Evolutionary conservation across 1,284 basidiomycete genomes (phyloP), one percentile per base, ranked within the genome.

Genomic region (Wallemia hederae): DNA sequence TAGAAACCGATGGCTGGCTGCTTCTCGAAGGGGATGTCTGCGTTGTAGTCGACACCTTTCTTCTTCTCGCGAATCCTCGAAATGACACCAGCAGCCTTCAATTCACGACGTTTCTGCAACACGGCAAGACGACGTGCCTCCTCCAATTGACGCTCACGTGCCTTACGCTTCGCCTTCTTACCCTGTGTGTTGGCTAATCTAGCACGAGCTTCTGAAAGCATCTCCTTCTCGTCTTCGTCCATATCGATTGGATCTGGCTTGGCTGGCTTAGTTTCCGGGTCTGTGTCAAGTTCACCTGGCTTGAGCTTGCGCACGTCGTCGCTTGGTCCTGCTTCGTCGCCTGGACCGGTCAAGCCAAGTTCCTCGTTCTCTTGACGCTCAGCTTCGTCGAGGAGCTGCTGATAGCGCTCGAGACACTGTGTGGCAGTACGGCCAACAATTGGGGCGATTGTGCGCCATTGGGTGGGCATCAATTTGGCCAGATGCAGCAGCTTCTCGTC

Each of bases 371-470:
- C 91, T 72, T 87, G 86, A 31, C 83, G 81, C 72, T 96, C 94
- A 1, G 92, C 94, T 69, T 98, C 91, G 70, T 99, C 94, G 58
- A 98, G 74, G 1, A 99, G 77, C 70, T 90, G 94, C 71, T 99
- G 94, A 71, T 99, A 99, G 27, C 94, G 82, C 70, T 99, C 94
- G 55, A 98, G 74, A 74, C 94, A 99, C 69, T 99, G 94, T 0
- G 88, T 96, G 0, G 94, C 94, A 0, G 94, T 98, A n/a, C 94
- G 80, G 25, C 94, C 94, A 60, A 99, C 94, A 64, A 97, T 92
- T 59, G 94, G 94, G 5, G 94, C 92, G 67, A 99, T 96, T 26
- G 94, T 97, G 24, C 94, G 83, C 94, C 94, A 99, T 76, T 99
- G 94, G 0, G 94, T 98, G 0, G 94, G 94, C 91, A 98, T 98